phyloP scores from a whole-genome alignment of 73 alveolate species.

The Diophrys sp. region DNA sequence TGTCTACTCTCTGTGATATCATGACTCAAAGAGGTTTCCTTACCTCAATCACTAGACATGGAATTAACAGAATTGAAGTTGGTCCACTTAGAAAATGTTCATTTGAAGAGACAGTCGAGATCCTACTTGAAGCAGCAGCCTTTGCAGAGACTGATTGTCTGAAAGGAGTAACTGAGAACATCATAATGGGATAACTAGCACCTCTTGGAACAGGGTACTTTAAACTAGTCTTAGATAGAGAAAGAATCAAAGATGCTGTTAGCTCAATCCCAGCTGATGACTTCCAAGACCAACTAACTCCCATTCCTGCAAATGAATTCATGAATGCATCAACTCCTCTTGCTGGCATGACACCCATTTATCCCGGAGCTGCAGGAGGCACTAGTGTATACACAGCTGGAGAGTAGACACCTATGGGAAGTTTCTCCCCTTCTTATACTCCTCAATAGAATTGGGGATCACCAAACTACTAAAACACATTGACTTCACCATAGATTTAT shows the following conservation, averaged over 20 bases:
- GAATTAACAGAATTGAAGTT: slow-evolving; percentile 92
- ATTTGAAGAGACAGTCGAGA: slow-evolving; percentile 99
- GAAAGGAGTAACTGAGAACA: slow-evolving; percentile 94
- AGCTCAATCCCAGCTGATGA: slow-evolving; percentile 22
- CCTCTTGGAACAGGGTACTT: slow-evolving; percentile 91
- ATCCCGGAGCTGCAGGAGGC: not conserved
- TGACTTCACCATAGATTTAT: too few relatives aligned
- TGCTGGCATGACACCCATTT: too few relatives aligned
- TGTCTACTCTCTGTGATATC: slow-evolving; percentile 92
- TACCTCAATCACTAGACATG: slow-evolving; percentile 98
- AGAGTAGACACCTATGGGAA: not conserved
- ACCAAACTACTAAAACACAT: too few relatives aligned
- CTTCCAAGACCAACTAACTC: not conserved
- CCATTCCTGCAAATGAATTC: too few relatives aligned
- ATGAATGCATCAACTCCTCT: too few relatives aligned
- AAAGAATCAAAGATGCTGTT: slow-evolving; percentile 57
- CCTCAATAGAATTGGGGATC: too few relatives aligned
- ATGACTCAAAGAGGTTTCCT: slow-evolving; percentile 97
- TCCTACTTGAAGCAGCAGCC: slow-evolving; percentile 98
- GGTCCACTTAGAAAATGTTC: slow-evolving; percentile 94
- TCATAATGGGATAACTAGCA: slow-evolving; percentile 95
- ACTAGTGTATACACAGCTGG: not conserved
- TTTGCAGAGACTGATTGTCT: slow-evolving; percentile 92
- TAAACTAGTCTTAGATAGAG: slow-evolving; percentile 77
- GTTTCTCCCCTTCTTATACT: not conserved